A percentile compares a stretch with the other conserved stretches of the same genome.
phyloP scores from a whole-genome alignment of 768 basidiomycete species.

The Sarcodon aspratus region DNA sequence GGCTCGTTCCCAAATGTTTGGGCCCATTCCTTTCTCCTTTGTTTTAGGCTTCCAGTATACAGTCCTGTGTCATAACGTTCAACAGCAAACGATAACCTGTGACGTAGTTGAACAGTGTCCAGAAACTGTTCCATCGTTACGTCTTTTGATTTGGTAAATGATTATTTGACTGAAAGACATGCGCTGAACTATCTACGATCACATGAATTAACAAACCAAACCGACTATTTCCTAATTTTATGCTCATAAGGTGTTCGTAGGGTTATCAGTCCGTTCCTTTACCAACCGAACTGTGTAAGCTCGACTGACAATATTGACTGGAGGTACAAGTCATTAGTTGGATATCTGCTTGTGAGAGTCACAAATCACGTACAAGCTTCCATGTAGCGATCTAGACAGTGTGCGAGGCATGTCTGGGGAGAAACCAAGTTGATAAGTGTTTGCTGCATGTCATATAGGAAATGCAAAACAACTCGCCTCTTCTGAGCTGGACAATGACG shows the following conservation, averaged over 20 bases:
- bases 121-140: no score
- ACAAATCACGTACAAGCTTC: constrained; percentile 61
- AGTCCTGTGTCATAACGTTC: no score
- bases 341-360: not conserved
- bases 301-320: constrained; percentile 71
- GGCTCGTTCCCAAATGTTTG: no score
- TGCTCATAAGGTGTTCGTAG: not conserved
- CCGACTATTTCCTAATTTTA: no score
- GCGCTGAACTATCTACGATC: no score
- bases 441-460: not conserved
- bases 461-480: constrained; percentile 35
- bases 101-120: no score
- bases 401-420: constrained; percentile 55
- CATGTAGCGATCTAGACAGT: constrained; percentile 75
- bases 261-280: constrained; percentile 30
- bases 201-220: no score
- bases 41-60: no score
- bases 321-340: not conserved
- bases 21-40: no score
- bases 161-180: no score
- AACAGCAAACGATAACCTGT: no score
- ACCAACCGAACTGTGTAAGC: constrained; percentile 51
- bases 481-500: constrained; percentile 57
- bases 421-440: not conserved
- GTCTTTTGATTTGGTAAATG: no score